Evolutionary conservation across 805 yeast species (phyloP).

Genomic region (Jamesozyma piceae): DNA sequence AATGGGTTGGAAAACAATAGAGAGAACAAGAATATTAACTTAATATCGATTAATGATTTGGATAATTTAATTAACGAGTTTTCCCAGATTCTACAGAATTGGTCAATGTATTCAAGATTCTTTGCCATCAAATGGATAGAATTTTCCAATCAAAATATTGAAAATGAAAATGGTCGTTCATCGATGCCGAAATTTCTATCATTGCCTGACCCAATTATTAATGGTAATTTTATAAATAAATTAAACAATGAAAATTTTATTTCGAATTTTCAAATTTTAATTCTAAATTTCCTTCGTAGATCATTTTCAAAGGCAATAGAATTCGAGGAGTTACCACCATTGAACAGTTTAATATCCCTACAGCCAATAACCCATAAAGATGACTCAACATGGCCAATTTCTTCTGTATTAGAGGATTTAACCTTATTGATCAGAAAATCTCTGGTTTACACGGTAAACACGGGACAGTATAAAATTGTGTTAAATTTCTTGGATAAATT

Average conservation of each 20-base stretch:
- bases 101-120: conserved; percentile 74
- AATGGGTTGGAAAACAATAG: conserved; percentile 19
- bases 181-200: conserved; percentile 1
- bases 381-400: conserved; percentile 42
- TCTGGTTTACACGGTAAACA: conserved; percentile 53
- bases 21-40: conserved; percentile 20
- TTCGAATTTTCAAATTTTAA: conserved; percentile 56
- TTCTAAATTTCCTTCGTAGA: conserved; percentile 59
- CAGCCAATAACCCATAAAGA: conserved; percentile 16
- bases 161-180: neutral
- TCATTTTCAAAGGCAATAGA: conserved; percentile 75
- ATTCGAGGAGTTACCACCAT: conserved; percentile 68
- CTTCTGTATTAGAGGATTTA: conserved; percentile 82
- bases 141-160: conserved; percentile 17
- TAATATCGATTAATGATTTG: conserved; percentile 1
- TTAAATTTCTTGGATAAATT: conserved; percentile 22
- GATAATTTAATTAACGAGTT: conserved; percentile 48
- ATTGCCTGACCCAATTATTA: conserved; percentile 20
- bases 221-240: conserved; percentile 23
- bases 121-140: conserved; percentile 60
- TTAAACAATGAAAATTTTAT: conserved; percentile 33
- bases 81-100: conserved; percentile 68
- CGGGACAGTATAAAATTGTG: conserved; percentile 45
- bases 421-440: conserved; percentile 63
- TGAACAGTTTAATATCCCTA: conserved; percentile 28